Evolutionary conservation across 106 monocot genomes (phyloP), one percentile per base, ranked within the genome.

Genomic region (Acanthochlamys bracteata): DNA sequence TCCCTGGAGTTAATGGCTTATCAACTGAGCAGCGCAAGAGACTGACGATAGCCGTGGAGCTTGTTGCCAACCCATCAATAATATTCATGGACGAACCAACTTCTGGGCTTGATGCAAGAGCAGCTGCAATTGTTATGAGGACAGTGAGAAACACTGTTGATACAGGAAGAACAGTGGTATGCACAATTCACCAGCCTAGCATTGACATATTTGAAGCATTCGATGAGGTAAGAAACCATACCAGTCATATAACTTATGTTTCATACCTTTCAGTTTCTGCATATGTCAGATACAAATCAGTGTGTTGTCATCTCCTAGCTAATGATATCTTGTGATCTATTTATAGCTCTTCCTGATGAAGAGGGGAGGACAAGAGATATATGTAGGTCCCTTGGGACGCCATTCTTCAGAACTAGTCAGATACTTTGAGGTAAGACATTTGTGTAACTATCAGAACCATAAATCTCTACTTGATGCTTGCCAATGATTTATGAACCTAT

Each of bases 401-500:
- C 66, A 78, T 8, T 86, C 86, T 17, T 54, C 66, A 56, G 69
- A 86, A 17, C 71, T 86, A 60, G 78, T 86, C 62, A 59, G 69
- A 66, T 86, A 82, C 57, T 86, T 82, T 54, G 82, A 86, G 86
- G 85, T 86, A 22, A 77, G 69, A n/a, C n/a, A n/a, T 41, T 16
- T 11, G 55, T 72, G 12, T 0, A n/a, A n/a, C n/a, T n/a, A n/a
- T n/a, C n/a, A n/a, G n/a, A n/a, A n/a, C n/a, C n/a, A n/a, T n/a
- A n/a, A n/a, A n/a, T n/a, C n/a, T n/a, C n/a, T n/a, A n/a, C n/a
- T n/a, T n/a, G n/a, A n/a, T n/a, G n/a, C n/a, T n/a, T n/a, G n/a
- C n/a, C n/a, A n/a, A n/a, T n/a, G n/a, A n/a, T n/a, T n/a, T n/a
- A n/a, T n/a, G n/a, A n/a, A n/a, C n/a, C n/a, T n/a, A n/a, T n/a